Conservation (phyloP, 495 filamentous ascomycete species). For the Aspergillus campestris region DNA sequence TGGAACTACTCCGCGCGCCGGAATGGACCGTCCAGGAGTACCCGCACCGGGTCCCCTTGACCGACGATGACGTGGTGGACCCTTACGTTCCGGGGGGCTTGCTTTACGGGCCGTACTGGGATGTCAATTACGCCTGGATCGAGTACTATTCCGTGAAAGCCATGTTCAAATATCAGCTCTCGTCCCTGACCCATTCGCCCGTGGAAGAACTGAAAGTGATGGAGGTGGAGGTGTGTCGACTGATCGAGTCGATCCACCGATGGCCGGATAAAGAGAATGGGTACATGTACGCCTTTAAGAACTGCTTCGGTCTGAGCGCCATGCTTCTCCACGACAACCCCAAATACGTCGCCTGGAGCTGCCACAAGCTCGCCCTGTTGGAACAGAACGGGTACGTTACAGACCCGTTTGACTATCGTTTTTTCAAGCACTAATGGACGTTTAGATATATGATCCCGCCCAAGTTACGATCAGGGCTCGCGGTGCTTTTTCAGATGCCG, state of each 20-base stretch:
- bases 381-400: constrained; percentile 73
- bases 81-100: constrained; percentile 61
- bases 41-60: constrained; percentile 36
- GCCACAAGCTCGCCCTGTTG: constrained; percentile 67
- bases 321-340: constrained; percentile 69
- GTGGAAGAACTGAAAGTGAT: constrained; percentile 46
- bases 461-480: constrained; percentile 64
- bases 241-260: constrained; percentile 67
- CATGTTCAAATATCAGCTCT: constrained; percentile 70
- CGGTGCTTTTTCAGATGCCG: constrained; percentile 58
- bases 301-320: constrained; percentile 64
- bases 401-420: not conserved
- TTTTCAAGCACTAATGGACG: not conserved
- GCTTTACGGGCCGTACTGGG: constrained; percentile 60
- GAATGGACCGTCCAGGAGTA: constrained; percentile 53
- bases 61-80: constrained; percentile 59
- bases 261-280: constrained; percentile 66
- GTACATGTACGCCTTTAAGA: constrained; percentile 61
- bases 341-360: constrained; percentile 73
- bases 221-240: constrained; percentile 62
- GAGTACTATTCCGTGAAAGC: constrained; percentile 72
- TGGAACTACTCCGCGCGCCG: constrained; percentile 53
- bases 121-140: constrained; percentile 61
- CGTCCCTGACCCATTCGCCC: constrained; percentile 40
- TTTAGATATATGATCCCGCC: constrained; percentile 73